A percentile compares a stretch with the other conserved stretches of the same genome.
Evolutionary conservation across 768 basidiomycete genomes (phyloP).

Genomic region (Tricholoma bakamatsutake): DNA sequence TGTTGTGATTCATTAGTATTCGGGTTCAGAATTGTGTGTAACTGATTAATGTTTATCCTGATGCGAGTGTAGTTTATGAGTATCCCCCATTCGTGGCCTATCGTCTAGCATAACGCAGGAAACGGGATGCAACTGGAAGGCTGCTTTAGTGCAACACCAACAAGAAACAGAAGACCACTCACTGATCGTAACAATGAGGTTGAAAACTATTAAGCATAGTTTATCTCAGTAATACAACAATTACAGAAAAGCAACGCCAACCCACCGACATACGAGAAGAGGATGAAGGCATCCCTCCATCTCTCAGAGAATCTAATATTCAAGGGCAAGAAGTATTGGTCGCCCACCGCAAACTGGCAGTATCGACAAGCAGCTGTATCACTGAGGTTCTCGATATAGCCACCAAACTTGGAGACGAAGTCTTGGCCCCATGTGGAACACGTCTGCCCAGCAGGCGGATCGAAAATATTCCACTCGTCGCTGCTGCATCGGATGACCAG

Average conservation of each 20-base stretch:
- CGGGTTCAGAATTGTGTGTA: neutral
- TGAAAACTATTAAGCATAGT: slow-evolving; percentile 47
- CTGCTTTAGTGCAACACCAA: neutral
- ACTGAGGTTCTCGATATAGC: slow-evolving; percentile 66
- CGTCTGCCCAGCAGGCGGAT: slow-evolving; percentile 69
- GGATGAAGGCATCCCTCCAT: slow-evolving; percentile 66
- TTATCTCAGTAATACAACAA: neutral
- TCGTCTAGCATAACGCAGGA: slow-evolving; percentile 66
- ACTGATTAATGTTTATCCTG: neutral
- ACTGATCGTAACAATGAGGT: slow-evolving; percentile 54
- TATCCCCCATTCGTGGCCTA: slow-evolving; percentile 19
- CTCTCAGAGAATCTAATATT: slow-evolving; percentile 57
- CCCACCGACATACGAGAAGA: slow-evolving; percentile 57
- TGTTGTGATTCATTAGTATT: neutral
- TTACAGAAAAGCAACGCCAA: slow-evolving; percentile 3
- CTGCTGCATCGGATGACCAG: slow-evolving; percentile 55
- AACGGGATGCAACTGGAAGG: slow-evolving; percentile 55
- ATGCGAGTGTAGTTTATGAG: neutral
- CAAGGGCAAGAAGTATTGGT: slow-evolving; percentile 64
- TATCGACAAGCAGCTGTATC: slow-evolving; percentile 63
- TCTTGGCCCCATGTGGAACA: slow-evolving; percentile 66
- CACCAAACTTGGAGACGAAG: slow-evolving; percentile 58
- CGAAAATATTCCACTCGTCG: slow-evolving; percentile 67
- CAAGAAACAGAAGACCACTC: slow-evolving; percentile 8
- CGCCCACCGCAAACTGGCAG: slow-evolving; percentile 63